phyloP scores from a whole-genome alignment of 768 basidiomycete species.

The Russula olivacea region DNA sequence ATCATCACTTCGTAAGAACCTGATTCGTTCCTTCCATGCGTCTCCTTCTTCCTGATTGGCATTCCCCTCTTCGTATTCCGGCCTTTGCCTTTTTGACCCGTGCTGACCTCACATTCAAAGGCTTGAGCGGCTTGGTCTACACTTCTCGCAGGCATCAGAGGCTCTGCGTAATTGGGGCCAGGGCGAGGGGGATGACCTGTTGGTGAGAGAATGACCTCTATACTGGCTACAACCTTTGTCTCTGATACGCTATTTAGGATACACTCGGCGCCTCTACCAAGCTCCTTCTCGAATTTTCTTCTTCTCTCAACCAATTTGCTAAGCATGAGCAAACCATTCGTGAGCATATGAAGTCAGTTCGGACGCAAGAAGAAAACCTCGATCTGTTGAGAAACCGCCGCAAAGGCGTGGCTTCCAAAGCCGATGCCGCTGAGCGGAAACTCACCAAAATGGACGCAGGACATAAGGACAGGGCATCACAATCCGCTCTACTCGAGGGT shows the following conservation, averaged over 20 bases:
- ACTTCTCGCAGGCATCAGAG: conserved; percentile 65
- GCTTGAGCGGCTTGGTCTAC: conserved; percentile 57
- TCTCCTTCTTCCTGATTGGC: neutral
- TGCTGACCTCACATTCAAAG: conserved; percentile 32
- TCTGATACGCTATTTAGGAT: conserved; percentile 44
- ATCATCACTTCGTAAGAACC: conserved; percentile 63
- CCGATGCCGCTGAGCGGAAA: conserved; percentile 83
- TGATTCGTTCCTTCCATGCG: neutral
- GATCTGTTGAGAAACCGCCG: conserved; percentile 71
- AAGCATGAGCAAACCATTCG: conserved; percentile 64
- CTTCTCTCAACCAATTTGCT: conserved; percentile 64
- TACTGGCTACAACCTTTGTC: neutral
- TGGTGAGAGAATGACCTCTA: conserved; percentile 40
- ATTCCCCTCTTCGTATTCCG: neutral
- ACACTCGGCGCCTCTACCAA: conserved; percentile 63
- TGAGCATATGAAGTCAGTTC: conserved; percentile 70
- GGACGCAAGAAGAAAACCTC: conserved; percentile 77
- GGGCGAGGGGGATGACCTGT: conserved; percentile 80
- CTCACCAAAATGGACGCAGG: conserved; percentile 85
- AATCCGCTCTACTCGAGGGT: conserved; percentile 65
- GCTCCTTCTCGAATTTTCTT: conserved; percentile 60
- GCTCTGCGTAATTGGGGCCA: conserved; percentile 65
- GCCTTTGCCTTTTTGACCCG: neutral
- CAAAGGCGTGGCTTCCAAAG: conserved; percentile 57
- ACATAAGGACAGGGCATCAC: conserved; percentile 72